Percentiles rank a stretch among this genome's conserved stretches.
Conservation (phyloP, 768 basidiomycete species). For the Tulasnella sp. region DNA sequence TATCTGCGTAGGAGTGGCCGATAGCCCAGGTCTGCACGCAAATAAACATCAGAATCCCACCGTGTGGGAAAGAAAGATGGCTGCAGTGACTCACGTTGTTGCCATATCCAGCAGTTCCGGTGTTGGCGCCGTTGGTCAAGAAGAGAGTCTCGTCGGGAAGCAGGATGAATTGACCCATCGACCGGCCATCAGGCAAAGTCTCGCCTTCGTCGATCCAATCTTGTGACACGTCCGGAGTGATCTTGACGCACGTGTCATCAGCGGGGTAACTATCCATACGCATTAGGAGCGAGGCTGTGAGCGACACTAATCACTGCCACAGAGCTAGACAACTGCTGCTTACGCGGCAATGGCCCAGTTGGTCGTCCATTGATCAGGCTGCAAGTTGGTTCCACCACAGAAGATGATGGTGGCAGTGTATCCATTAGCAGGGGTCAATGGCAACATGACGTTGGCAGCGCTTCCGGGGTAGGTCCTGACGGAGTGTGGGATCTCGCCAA, state of each 20-base stretch:
- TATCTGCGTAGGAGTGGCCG: slow-evolving; percentile 66
- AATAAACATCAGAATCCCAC: neutral
- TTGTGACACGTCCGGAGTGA: slow-evolving; percentile 76
- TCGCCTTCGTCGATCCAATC: slow-evolving; percentile 64
- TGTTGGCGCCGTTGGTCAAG: slow-evolving; percentile 77
- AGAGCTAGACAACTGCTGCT: neutral
- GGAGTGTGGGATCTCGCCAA: slow-evolving; percentile 51
- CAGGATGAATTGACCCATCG: slow-evolving; percentile 91
- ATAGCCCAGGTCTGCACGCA: slow-evolving; percentile 45
- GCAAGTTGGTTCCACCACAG: slow-evolving; percentile 71
- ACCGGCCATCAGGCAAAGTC: slow-evolving; percentile 66
- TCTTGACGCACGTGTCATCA: slow-evolving; percentile 54
- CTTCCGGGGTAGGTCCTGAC: slow-evolving; percentile 89
- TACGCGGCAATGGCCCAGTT: slow-evolving; percentile 40
- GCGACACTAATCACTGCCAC: slow-evolving; percentile 24
- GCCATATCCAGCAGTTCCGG: slow-evolving; percentile 89
- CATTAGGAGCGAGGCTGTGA: slow-evolving; percentile 33
- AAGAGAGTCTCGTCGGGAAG: slow-evolving; percentile 80
- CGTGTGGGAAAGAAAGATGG: slow-evolving; percentile 29
- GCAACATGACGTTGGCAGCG: slow-evolving; percentile 86
- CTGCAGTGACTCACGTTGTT: slow-evolving; percentile 51
- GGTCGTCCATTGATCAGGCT: slow-evolving; percentile 40
- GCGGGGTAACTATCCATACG: slow-evolving; percentile 43
- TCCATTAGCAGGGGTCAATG: slow-evolving; percentile 85
- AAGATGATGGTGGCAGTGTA: slow-evolving; percentile 85